Percentiles rank a stretch among this genome's conserved stretches.
These are phyloP conservation scores for Camelina neglecta DNA, from an alignment of 345 rosid species.

Conservation along the genomic window DNA sequence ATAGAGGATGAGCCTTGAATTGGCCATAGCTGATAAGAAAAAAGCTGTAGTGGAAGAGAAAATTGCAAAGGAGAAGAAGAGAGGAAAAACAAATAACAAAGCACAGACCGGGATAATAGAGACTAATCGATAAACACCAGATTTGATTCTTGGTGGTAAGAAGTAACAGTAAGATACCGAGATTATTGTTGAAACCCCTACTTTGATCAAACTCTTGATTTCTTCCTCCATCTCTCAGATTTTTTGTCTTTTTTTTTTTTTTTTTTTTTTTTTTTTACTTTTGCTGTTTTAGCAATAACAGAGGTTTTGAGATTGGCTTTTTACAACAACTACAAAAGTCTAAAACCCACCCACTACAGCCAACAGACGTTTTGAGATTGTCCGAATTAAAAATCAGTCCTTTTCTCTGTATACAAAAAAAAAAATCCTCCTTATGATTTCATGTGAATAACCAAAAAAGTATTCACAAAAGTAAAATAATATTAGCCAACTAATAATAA, in stretches of 20 bases:
- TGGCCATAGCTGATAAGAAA: slow-evolving; percentile 47
- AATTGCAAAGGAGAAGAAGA: slow-evolving; percentile 41
- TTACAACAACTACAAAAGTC: neutral
- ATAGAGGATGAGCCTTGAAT: slow-evolving; percentile 53
- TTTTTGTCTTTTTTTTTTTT: too few relatives aligned
- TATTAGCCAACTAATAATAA: too few relatives aligned
- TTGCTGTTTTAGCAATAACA: neutral
- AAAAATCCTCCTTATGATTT: neutral
- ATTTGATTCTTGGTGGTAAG: slow-evolving; percentile 11
- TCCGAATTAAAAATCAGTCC: neutral
- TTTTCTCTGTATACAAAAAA: neutral
- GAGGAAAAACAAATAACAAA: slow-evolving; percentile 54
- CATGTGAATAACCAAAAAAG: neutral
- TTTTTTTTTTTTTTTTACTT: too few relatives aligned
- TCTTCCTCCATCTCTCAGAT: slow-evolving; percentile 32
- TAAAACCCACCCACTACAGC: neutral
- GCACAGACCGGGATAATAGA: slow-evolving; percentile 48
- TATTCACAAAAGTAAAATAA: too few relatives aligned
- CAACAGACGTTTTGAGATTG: too few relatives aligned
- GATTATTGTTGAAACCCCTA: slow-evolving; percentile 1
- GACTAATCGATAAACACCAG: slow-evolving; percentile 38
- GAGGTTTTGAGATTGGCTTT: neutral
- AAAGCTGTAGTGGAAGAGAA: slow-evolving; percentile 44
- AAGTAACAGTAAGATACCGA: slow-evolving; percentile 23
- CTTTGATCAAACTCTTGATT: slow-evolving; percentile 19